phyloP scores from a whole-genome alignment of 768 basidiomycete species.

The Calocybe indica region DNA sequence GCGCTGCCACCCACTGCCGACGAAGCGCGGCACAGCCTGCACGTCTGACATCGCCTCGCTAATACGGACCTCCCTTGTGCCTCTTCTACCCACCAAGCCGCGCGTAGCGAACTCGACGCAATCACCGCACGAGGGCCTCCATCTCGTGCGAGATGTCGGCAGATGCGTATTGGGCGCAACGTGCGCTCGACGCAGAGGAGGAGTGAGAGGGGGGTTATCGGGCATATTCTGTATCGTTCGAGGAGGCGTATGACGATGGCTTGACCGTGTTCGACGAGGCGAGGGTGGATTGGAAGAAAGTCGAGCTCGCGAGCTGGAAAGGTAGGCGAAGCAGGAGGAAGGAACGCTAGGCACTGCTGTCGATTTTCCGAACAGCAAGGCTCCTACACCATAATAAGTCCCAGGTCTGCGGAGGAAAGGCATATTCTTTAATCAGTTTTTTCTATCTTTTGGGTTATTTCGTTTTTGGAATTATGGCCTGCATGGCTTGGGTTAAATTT shows the following conservation, averaged over 20 bases:
- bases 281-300: slow-evolving; percentile 50
- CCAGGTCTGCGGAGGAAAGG: too few relatives aligned
- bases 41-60: slow-evolving; percentile 27
- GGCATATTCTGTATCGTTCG: slow-evolving; percentile 60
- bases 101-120: slow-evolving; percentile 51
- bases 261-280: slow-evolving; percentile 46
- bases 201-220: slow-evolving; percentile 19
- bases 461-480: too few relatives aligned
- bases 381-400: background rate
- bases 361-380: background rate
- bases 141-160: slow-evolving; percentile 56
- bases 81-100: slow-evolving; percentile 49
- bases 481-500: too few relatives aligned
- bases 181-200: background rate
- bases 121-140: slow-evolving; percentile 74
- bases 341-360: background rate
- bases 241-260: slow-evolving; percentile 42
- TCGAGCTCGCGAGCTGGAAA: slow-evolving; percentile 69
- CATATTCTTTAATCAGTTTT: too few relatives aligned
- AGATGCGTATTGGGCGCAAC: slow-evolving; percentile 27
- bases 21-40: background rate
- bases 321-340: slow-evolving; percentile 44
- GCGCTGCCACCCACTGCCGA: slow-evolving; percentile 2
- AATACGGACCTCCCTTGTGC: slow-evolving; percentile 51
- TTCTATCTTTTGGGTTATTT: too few relatives aligned